Percentiles rank a stretch among this genome's conserved stretches.
phyloP scores from a whole-genome alignment of 768 basidiomycete species.

The Rhodotorula toruloides region DNA sequence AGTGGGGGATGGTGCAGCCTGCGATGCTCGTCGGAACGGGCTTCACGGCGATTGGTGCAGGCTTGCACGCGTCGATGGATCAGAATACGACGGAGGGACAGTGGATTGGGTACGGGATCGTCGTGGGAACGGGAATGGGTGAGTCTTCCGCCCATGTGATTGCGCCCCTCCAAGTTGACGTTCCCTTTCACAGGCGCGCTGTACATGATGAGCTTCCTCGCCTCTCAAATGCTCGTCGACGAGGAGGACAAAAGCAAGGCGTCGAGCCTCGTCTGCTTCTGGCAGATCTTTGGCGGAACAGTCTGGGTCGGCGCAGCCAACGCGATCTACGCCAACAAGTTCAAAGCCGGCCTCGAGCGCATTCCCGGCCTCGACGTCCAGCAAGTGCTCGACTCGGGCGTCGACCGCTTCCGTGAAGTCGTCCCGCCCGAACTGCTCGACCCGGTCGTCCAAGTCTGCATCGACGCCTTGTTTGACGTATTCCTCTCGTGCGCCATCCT shows the following conservation, averaged over 20 bases:
- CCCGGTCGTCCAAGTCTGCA: slow-evolving; percentile 12
- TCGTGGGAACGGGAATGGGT: slow-evolving; percentile 26
- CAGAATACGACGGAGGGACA: background rate
- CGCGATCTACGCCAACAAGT: slow-evolving; percentile 29
- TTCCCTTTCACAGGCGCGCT: slow-evolving; percentile 3
- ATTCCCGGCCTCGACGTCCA: slow-evolving; percentile 26
- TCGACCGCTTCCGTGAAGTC: slow-evolving; percentile 27
- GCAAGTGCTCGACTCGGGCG: slow-evolving; percentile 16
- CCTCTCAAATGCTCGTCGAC: slow-evolving; percentile 8
- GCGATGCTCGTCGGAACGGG: slow-evolving; percentile 18
- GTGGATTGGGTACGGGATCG: slow-evolving; percentile 24
- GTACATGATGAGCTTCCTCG: slow-evolving; percentile 30
- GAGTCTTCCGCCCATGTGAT: background rate
- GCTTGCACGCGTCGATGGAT: slow-evolving; percentile 19
- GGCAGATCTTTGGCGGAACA: slow-evolving; percentile 29
- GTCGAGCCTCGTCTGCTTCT: slow-evolving; percentile 28
- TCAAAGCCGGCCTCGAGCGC: slow-evolving; percentile 16
- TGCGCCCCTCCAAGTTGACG: too few species aligned
- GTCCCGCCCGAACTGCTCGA: slow-evolving; percentile 10
- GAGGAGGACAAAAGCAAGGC: slow-evolving; percentile 7
- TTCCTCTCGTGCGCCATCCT: slow-evolving; percentile 19
- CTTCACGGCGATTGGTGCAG: slow-evolving; percentile 21
- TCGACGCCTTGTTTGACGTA: slow-evolving; percentile 15
- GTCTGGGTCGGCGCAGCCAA: slow-evolving; percentile 20
- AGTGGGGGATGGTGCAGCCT: slow-evolving; percentile 19